phyloP scores from a whole-genome alignment of 2,329 filamentous ascomycete species.

The Aspergillus brunneoviolaceus region DNA sequence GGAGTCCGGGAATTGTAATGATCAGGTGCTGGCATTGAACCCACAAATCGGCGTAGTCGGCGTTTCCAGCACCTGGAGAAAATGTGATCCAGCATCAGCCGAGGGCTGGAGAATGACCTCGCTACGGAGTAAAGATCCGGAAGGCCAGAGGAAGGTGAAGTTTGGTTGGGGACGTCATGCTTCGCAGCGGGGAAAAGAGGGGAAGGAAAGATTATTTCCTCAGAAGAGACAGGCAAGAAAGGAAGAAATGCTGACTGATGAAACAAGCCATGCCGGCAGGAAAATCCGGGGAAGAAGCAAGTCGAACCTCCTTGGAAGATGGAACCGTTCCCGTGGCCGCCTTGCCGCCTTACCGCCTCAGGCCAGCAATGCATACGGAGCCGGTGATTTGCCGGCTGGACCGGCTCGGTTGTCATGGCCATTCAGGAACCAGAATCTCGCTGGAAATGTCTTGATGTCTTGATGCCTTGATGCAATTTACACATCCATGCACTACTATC shows the following conservation, averaged over 20 bases:
- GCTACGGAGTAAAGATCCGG: neutral
- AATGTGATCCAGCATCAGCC: neutral
- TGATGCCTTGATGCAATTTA: neutral
- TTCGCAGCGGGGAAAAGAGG: neutral
- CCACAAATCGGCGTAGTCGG: neutral
- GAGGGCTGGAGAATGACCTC: neutral
- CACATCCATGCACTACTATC: neutral
- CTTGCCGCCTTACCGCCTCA: neutral
- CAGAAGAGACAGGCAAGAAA: too few relatives aligned
- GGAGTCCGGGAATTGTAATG: neutral
- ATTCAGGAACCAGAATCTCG: neutral
- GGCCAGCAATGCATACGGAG: neutral
- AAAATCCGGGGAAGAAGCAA: constrained; percentile 16
- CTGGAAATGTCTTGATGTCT: neutral
- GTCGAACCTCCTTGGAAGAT: neutral
- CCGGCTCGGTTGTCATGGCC: constrained; percentile 11
- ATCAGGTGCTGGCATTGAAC: neutral
- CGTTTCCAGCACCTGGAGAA: too few relatives aligned
- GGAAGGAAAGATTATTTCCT: neutral
- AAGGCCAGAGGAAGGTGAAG: neutral
- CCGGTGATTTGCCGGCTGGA: constrained; percentile 7
- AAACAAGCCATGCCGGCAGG: constrained; percentile 9
- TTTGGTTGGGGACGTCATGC: neutral
- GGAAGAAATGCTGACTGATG: neutral
- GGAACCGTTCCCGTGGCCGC: neutral